A percentile compares a stretch with the other conserved stretches of the same genome.
These are phyloP conservation scores for Paradendryphiella salina DNA, from an alignment of 2,329 filamentous ascomycete species.

Conservation along the genomic window DNA sequence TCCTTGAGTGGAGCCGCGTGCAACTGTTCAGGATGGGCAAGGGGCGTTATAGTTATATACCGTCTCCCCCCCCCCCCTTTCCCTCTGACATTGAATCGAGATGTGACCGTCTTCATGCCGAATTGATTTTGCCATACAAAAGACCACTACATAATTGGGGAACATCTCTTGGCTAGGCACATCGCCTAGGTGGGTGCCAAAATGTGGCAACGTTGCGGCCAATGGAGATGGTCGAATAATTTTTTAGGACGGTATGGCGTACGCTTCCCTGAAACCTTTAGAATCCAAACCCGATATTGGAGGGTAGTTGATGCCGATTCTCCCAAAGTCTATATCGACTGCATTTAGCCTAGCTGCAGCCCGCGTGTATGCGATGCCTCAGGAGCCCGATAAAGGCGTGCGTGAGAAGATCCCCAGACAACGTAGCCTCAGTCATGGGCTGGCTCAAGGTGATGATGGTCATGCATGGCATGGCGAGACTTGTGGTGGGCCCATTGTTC, in stretches of 20 bases:
- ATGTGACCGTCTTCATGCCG: neutral
- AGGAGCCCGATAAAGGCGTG: neutral
- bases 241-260: neutral
- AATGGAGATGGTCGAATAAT: neutral
- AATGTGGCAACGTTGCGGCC: neutral
- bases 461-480: neutral
- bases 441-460: neutral
- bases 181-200: neutral
- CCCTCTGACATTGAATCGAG: neutral
- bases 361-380: neutral
- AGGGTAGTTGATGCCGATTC: slow-evolving; percentile 5
- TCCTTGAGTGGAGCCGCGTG: neutral
- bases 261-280: neutral
- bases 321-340: neutral
- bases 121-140: neutral
- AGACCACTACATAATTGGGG: neutral
- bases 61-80: no score
- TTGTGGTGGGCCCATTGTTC: neutral
- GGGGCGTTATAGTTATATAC: slow-evolving; percentile 4
- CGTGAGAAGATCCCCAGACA: neutral
- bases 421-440: neutral
- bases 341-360: slow-evolving; percentile 7
- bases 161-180: neutral
- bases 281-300: neutral
- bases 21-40: neutral